Evolutionary conservation across 805 yeast genomes (phyloP).

Genomic region (Candida caryicola): DNA sequence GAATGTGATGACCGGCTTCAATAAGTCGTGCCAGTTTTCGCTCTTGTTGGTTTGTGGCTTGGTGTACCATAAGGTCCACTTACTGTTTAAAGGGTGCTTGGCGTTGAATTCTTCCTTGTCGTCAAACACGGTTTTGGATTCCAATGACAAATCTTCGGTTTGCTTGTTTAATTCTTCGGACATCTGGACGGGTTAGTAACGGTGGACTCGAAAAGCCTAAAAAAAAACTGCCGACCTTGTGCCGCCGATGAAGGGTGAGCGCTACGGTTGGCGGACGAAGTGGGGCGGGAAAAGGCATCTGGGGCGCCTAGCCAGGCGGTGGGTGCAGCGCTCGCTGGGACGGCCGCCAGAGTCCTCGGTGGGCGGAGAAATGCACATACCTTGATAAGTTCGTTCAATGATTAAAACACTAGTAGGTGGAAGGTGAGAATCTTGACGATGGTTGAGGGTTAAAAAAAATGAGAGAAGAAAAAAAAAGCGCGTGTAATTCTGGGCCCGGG

Average conservation of each 20-base stretch:
- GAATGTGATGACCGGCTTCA: conserved; percentile 90
- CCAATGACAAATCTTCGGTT: conserved; percentile 44
- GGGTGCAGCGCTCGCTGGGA: too few relatives aligned
- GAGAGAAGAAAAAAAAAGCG: conserved; percentile 17
- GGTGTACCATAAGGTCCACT: conserved; percentile 97
- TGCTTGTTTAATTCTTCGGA: conserved; percentile 44
- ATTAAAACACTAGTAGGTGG: neutral
- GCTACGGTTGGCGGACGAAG: too few relatives aligned
- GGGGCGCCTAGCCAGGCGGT: too few relatives aligned
- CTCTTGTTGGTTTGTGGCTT: conserved; percentile 78
- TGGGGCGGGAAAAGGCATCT: too few relatives aligned
- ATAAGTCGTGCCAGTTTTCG: conserved; percentile 88
- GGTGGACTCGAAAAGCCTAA: too few relatives aligned
- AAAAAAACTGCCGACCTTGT: too few relatives aligned
- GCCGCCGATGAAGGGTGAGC: too few relatives aligned
- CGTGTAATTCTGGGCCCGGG: conserved; percentile 20
- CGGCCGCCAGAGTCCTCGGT: too few relatives aligned
- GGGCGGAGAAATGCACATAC: too few relatives aligned
- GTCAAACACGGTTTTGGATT: conserved; percentile 52
- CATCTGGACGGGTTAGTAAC: conserved; percentile 25
- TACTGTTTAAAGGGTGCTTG: conserved; percentile 84
- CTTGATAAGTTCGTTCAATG: neutral
- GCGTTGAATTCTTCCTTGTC: conserved; percentile 63
- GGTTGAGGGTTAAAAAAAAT: conserved; percentile 3
- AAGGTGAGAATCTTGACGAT: conserved; percentile 15